Evolutionary conservation across 2,329 filamentous ascomycete genomes (phyloP).

Genomic region (Ophiostoma ulmi): DNA sequence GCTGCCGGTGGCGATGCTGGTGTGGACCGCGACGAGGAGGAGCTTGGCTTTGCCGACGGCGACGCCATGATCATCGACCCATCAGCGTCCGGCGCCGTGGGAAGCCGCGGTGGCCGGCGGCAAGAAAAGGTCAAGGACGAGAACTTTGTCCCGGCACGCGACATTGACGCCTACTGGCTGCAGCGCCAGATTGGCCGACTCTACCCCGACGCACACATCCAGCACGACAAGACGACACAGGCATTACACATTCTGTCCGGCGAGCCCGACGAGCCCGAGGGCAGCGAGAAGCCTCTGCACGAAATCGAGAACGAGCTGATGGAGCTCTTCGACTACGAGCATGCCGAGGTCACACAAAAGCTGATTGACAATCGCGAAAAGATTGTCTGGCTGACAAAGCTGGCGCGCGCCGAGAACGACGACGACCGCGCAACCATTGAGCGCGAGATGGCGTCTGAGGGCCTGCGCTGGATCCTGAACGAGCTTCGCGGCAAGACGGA

Average conservation of each 20-base stretch:
- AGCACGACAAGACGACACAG: slow-evolving; percentile 85
- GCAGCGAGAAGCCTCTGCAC: slow-evolving; percentile 76
- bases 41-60: slow-evolving; percentile 49
- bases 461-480: slow-evolving; percentile 78
- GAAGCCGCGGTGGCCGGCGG: slow-evolving; percentile 46
- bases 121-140: slow-evolving; percentile 49
- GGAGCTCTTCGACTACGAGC: slow-evolving; percentile 96
- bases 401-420: slow-evolving; percentile 76
- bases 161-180: slow-evolving; percentile 96
- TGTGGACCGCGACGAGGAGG: slow-evolving; percentile 46
- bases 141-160: slow-evolving; percentile 68
- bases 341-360: slow-evolving; percentile 86
- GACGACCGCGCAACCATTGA: slow-evolving; percentile 73
- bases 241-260: slow-evolving; percentile 79
- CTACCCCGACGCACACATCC: slow-evolving; percentile 86
- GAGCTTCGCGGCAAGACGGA: slow-evolving; percentile 70
- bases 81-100: slow-evolving; percentile 46
- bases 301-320: slow-evolving; percentile 98
- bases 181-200: slow-evolving; percentile 85
- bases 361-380: slow-evolving; percentile 89
- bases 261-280: slow-evolving; percentile 62
- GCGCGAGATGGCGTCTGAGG: slow-evolving; percentile 85
- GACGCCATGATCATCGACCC: slow-evolving; percentile 79
- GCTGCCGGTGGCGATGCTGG: slow-evolving; percentile 48
- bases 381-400: slow-evolving; percentile 88